Percentiles rank a stretch among this genome's conserved stretches.
phyloP scores from a whole-genome alignment of 2,329 filamentous ascomycete genomes.

The Apiospora kogelbergensis region DNA sequence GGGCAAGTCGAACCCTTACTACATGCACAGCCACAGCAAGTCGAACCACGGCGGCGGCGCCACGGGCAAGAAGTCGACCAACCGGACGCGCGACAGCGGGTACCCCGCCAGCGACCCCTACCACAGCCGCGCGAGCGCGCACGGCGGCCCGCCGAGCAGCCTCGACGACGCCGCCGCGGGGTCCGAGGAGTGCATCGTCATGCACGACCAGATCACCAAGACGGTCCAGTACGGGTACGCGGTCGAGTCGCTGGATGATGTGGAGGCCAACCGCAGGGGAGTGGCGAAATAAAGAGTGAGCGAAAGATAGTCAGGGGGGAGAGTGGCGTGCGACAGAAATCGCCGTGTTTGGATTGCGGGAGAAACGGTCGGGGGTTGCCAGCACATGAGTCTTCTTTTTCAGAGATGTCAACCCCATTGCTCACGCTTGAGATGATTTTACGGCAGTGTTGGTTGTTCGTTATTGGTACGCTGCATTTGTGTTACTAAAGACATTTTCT shows the following conservation, averaged over 20 bases:
- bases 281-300: neutral
- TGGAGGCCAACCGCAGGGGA: neutral
- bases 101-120: constrained; percentile 11
- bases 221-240: constrained; percentile 18
- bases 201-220: constrained; percentile 16
- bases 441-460: neutral
- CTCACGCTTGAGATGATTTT: neutral
- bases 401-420: neutral
- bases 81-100: neutral
- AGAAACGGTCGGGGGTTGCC: too few relatives aligned
- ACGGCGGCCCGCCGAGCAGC: neutral
- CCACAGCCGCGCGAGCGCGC: constrained; percentile 7
- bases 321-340: neutral
- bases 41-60: neutral
- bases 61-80: neutral
- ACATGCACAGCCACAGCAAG: neutral
- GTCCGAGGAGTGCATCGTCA: constrained; percentile 18
- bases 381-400: neutral
- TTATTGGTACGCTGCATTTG: neutral
- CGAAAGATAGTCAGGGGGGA: neutral
- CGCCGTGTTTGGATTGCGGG: neutral
- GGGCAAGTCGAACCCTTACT: neutral
- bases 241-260: neutral
- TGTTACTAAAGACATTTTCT: neutral
- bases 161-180: neutral